Percentiles rank a stretch among this genome's conserved stretches.
Evolutionary conservation across 2,329 filamentous ascomycete species (phyloP).

Genomic region (Pseudopyrenochaeta lycopersici): DNA sequence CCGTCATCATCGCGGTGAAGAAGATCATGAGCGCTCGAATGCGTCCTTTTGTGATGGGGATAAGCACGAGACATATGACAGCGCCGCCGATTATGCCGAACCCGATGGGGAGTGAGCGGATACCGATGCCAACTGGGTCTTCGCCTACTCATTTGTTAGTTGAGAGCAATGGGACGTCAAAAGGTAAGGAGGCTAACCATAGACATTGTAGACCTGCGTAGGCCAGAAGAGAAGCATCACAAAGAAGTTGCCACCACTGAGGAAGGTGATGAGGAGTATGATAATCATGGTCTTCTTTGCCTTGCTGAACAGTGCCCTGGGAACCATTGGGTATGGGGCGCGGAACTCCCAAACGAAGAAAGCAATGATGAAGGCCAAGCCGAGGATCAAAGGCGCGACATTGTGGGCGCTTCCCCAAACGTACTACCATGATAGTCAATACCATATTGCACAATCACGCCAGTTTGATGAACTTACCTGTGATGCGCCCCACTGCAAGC

Average conservation of each 20-base stretch:
- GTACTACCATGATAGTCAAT: conserved; percentile 63
- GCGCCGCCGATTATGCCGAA: conserved; percentile 71
- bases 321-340: conserved; percentile 57
- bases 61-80: conserved; percentile 65
- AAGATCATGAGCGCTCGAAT: conserved; percentile 69
- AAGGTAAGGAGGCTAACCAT: conserved; percentile 22
- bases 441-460: conserved; percentile 34
- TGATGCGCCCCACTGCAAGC: conserved; percentile 49
- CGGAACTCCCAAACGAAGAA: conserved; percentile 62
- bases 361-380: conserved; percentile 55
- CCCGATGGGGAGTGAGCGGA: conserved; percentile 71
- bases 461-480: conserved; percentile 26
- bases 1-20: conserved; percentile 71
- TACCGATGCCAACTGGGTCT: conserved; percentile 69
- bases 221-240: conserved; percentile 47
- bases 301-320: conserved; percentile 42
- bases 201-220: conserved; percentile 44
- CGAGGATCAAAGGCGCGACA: conserved; percentile 63
- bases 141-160: conserved; percentile 50
- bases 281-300: conserved; percentile 41
- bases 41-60: conserved; percentile 66
- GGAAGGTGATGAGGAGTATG: conserved; percentile 46
- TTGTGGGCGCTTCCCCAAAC: conserved; percentile 65
- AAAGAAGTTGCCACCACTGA: conserved; percentile 47
- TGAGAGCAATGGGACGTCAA: background rate